Base-by-base conservation (phyloP, 805 yeast genomes). In the Pichia exigua region DNA sequence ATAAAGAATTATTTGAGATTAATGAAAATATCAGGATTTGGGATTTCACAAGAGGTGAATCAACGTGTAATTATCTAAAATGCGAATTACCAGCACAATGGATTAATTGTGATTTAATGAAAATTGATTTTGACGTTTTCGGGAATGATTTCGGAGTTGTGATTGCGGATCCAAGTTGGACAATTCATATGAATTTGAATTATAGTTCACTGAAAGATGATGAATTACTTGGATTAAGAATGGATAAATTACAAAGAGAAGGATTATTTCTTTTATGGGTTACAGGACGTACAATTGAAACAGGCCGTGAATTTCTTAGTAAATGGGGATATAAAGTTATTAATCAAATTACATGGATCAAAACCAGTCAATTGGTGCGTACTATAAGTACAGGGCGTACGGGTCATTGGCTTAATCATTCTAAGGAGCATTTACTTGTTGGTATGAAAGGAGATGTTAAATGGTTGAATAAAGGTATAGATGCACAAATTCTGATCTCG, bases 91-190 rank as follows among this genome's bases (percentile, higher is more conserved):
- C 91, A 1, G 72, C 90, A 1, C 97, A 90, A 68, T 87, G 95
- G 94, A 87, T 91, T 54, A 78, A 80, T 51, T 88, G 96, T 65
- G 96, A 91, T 67, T 82, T 91, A 20, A 73, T 89, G 35, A 73
- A 77, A 47, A 73, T 91, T 51, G 90, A 92, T 57, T 82, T 92
- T 60, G 69, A 65, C 22, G 69, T 79, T 8, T 67, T 91, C 51
- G 97, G 97, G 2, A 82, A 85, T 68, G 63, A 66, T 48, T 87
- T 87, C 69, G 90, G 84, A 41, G 89, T 83, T 3, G 81, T 91
- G 13, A 79, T 92, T 50, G 92, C 96, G 0, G 98, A 91, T 65
- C 97, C 97, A 3, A 94, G 97, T 9, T 91, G 98, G 98, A 91
- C 89, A 57, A 91, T 91, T 56, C 97, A 91, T 68, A 90, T 87